Evolutionary conservation across 208 protist genomes (phyloP).

Genomic region (Acanthamoeba pearcei): DNA sequence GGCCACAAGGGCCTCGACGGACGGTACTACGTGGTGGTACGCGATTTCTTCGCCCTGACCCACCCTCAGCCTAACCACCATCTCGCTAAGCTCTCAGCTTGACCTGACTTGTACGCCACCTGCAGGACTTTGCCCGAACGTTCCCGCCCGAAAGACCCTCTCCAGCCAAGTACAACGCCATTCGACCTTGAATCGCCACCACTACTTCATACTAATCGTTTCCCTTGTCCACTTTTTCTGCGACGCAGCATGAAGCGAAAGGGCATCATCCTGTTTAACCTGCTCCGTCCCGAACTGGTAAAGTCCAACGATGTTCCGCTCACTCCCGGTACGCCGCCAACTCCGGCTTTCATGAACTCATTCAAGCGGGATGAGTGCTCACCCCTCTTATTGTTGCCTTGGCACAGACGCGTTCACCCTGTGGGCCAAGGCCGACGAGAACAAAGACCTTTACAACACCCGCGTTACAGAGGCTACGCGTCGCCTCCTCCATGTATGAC

Average conservation of each 20-base stretch:
- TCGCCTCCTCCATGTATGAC: constrained; percentile 23
- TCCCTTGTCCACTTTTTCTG: too few relatives aligned
- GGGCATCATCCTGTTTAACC: constrained; percentile 25
- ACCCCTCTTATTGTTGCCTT: background rate
- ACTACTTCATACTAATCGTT: background rate
- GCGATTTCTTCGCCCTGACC: background rate
- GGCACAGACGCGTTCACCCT: constrained; percentile 54
- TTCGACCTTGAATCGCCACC: too few relatives aligned
- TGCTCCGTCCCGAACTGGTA: constrained; percentile 46
- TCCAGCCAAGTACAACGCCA: background rate
- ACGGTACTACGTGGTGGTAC: constrained; percentile 63
- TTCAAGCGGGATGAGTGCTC: background rate
- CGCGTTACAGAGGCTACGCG: constrained; percentile 24
- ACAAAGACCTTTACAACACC: constrained; percentile 46
- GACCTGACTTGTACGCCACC: background rate
- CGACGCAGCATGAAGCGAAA: background rate
- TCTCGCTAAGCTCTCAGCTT: background rate
- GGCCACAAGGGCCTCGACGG: constrained; percentile 45
- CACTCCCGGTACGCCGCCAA: background rate
- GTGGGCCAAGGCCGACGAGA: constrained; percentile 42
- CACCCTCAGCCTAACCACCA: background rate
- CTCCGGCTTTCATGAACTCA: background rate
- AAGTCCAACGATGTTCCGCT: constrained; percentile 34
- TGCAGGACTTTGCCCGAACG: constrained; percentile 66
- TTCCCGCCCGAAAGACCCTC: constrained; percentile 67